Percentiles rank a stretch among this genome's conserved stretches.
Conservation (phyloP, 2,329 filamentous ascomycete genomes). For the Nemania serpens region DNA sequence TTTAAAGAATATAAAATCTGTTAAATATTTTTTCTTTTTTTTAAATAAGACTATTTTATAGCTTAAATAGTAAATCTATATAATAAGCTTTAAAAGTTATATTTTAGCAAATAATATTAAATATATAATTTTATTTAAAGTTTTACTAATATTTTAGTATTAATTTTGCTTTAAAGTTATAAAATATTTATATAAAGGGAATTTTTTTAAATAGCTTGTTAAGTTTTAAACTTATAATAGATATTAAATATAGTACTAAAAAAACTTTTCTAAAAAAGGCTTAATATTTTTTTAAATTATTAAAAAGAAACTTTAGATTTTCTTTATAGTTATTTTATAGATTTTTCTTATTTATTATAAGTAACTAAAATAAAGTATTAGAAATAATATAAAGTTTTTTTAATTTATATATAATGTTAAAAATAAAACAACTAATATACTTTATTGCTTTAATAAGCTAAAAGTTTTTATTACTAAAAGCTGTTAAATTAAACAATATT, state of each 20-base stretch:
- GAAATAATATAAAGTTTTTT: too few species aligned
- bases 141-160: too few species aligned
- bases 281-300: background rate
- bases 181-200: conserved; percentile 14
- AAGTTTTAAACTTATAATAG: background rate
- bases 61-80: conserved; percentile 1
- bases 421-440: conserved; percentile 10
- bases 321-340: background rate
- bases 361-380: too few species aligned
- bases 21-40: conserved; percentile 1
- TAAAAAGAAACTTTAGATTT: background rate
- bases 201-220: background rate
- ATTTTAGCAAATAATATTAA: too few species aligned
- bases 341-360: background rate
- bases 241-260: too few species aligned
- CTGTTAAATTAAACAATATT: conserved; percentile 15
- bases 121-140: too few species aligned
- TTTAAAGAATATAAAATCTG: background rate
- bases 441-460: conserved; percentile 9
- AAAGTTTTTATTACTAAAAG: conserved; percentile 13
- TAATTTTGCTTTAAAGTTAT: too few species aligned
- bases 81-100: too few species aligned
- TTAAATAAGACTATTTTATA: conserved; percentile 7
- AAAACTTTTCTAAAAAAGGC: background rate
- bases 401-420: conserved; percentile 13